phyloP scores from a whole-genome alignment of 495 filamentous ascomycete genomes.

The Glarea lozoyensis region DNA sequence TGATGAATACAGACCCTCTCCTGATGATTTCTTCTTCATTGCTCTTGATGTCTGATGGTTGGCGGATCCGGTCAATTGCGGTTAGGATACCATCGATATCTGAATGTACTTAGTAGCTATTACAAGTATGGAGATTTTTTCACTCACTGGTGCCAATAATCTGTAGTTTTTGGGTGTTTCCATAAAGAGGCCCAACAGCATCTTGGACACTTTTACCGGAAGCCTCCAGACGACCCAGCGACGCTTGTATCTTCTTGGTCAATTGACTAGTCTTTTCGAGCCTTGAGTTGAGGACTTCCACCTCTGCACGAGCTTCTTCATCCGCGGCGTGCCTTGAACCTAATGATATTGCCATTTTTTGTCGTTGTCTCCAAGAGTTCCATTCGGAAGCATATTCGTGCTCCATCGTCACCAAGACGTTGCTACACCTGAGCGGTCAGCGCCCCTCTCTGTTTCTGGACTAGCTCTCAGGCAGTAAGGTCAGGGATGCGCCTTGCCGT shows the following conservation, averaged over 20 bases:
- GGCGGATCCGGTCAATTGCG: slow-evolving; percentile 79
- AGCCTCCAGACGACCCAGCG: slow-evolving; percentile 72
- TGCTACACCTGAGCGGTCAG: no score
- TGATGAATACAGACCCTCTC: slow-evolving; percentile 47
- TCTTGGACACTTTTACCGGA: slow-evolving; percentile 85
- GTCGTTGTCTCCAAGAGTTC: slow-evolving; percentile 4
- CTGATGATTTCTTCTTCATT: slow-evolving; percentile 87
- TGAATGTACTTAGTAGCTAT: slow-evolving; percentile 19
- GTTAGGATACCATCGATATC: slow-evolving; percentile 80
- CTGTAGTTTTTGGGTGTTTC: slow-evolving; percentile 84
- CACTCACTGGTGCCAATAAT: slow-evolving; percentile 63
- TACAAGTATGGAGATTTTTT: not conserved
- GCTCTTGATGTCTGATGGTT: slow-evolving; percentile 79
- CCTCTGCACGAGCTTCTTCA: slow-evolving; percentile 56
- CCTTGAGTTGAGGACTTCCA: slow-evolving; percentile 56
- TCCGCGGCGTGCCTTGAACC: slow-evolving; percentile 42
- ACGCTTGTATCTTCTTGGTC: slow-evolving; percentile 89
- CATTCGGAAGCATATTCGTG: not conserved
- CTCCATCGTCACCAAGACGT: not conserved
- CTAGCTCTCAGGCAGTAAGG: no score
- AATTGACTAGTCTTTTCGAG: slow-evolving; percentile 59
- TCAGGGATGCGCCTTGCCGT: no score
- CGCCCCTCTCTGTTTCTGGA: no score
- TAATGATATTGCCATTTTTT: slow-evolving; percentile 20
- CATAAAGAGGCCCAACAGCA: slow-evolving; percentile 86